Evolutionary conservation across 2,329 filamentous ascomycete genomes (phyloP).

Genomic region (Colletotrichum sansevieriae): DNA sequence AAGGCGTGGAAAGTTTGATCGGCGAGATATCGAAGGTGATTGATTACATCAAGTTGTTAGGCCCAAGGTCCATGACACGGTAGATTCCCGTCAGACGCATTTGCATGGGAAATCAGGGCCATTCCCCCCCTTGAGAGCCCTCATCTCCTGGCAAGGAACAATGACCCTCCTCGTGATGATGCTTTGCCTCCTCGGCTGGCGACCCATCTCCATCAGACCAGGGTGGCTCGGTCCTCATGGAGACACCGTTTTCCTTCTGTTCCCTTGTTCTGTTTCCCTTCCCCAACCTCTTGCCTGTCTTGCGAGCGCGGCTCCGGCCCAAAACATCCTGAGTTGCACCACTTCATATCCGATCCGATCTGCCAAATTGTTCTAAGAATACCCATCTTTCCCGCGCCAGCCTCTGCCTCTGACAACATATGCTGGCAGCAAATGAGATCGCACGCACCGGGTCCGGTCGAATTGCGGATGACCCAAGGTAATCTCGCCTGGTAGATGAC

Average conservation of each 20-base stretch:
- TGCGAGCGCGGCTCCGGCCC: slow-evolving; percentile 40
- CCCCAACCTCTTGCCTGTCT: slow-evolving; percentile 38
- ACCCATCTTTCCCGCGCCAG: slow-evolving; percentile 32
- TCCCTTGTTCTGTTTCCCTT: slow-evolving; percentile 41
- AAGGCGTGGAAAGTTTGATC: neutral
- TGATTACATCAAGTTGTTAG: neutral
- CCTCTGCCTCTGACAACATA: slow-evolving; percentile 22
- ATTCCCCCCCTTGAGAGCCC: slow-evolving; percentile 18
- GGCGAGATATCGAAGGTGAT: slow-evolving; percentile 5
- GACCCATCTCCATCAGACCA: slow-evolving; percentile 34
- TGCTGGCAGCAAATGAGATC: slow-evolving; percentile 28
- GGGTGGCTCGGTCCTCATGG: slow-evolving; percentile 27
- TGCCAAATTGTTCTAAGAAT: slow-evolving; percentile 42
- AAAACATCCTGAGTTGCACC: slow-evolving; percentile 39
- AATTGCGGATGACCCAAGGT: slow-evolving; percentile 41
- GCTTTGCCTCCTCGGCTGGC: slow-evolving; percentile 38
- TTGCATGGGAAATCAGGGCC: slow-evolving; percentile 28
- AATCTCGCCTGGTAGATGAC: slow-evolving; percentile 41
- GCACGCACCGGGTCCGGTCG: slow-evolving; percentile 20
- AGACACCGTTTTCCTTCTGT: slow-evolving; percentile 30
- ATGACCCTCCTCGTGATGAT: slow-evolving; percentile 38
- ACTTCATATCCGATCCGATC: slow-evolving; percentile 43
- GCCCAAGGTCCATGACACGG: neutral
- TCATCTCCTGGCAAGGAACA: slow-evolving; percentile 38
- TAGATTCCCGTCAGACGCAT: slow-evolving; percentile 11